Base-by-base conservation (phyloP, 108 stramenopile genomes). In the Aurantiochytrium sp. region DNA sequence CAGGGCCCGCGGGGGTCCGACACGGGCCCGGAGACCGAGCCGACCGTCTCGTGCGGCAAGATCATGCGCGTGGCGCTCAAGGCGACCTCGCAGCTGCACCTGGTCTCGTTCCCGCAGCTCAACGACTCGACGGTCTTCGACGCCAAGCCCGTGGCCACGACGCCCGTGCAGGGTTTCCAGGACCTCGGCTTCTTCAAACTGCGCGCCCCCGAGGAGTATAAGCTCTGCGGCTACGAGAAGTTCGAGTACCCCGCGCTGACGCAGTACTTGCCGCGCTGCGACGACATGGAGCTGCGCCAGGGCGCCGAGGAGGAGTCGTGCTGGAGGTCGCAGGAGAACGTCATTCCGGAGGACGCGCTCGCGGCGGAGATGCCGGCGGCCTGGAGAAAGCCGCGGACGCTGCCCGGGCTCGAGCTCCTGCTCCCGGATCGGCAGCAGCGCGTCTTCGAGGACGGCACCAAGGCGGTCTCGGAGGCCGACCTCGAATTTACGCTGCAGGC, bases 51-150 rank as follows among this genome's bases (percentile, higher is more conserved):
- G 0, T 10, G 34, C 15, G 34, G 15, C 34, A 65, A 65, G 59
- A 65, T 65, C 24, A 24, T 65, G 12, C 6, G 19, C 6, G 68
- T 1, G 10, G 50, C 48, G 2, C 4, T 68, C 10, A 69, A 87
- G 31, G 32, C 86, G 32, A 27, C 1, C n/a, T 22, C 53, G 1
- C 36, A 55, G 19, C 54, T 52, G 34, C 73, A 88, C 24, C 32
- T 55, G 1, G 86, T 55, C 0, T 54, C 52, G 5, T 86, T 86
- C 21, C 54, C 86, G 17, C 32, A 21, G 10, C 55, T 55, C 54
- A 86, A 86, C 30, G 45, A 81, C 45, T 48, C 42, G 19, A 81
- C 73, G 12, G 73, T 81, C 30, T 48, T 81, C 12, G 73, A 81
- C 6, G n/a, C 42, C 36, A 81, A 48, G 12, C 42, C 73, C 0